A percentile compares a stretch with the other conserved stretches of the same genome.
Conservation (phyloP, 192 early-diverging fungal genomes). For the Backusella liffmaniae region DNA sequence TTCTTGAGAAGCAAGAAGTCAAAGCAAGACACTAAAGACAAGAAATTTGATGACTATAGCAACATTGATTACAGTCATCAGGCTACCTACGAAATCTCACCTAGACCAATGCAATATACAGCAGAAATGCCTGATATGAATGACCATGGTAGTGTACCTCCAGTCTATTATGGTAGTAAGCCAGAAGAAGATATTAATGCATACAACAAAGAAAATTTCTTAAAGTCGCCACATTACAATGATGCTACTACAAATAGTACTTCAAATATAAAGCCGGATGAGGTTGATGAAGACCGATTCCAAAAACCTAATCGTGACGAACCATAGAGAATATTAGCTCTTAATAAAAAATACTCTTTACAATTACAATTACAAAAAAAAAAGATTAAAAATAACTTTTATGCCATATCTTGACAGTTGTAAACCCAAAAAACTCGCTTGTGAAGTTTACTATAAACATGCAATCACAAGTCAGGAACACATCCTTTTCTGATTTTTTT, state of each 20-base stretch:
- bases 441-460: no score
- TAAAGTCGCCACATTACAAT: not conserved
- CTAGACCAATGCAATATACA: not conserved
- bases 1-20: not conserved
- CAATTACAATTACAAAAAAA: not conserved
- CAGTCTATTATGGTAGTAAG: not conserved
- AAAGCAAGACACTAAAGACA: not conserved
- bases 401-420: not conserved
- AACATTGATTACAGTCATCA: not conserved
- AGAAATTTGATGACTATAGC: not conserved
- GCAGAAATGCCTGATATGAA: not conserved
- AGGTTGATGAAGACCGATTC: not conserved
- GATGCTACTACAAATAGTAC: not conserved
- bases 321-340: not conserved
- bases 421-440: not conserved
- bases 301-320: not conserved
- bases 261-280: not conserved
- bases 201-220: not conserved
- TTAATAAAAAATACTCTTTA: not conserved
- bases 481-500: not conserved
- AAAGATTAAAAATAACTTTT: not conserved
- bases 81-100: not conserved
- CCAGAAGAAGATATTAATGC: not conserved
- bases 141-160: not conserved
- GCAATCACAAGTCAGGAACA: no score